Evolutionary conservation across 1,139 yeast genomes (phyloP).

Genomic region (Nakaseomyces kungkrabaensis): DNA sequence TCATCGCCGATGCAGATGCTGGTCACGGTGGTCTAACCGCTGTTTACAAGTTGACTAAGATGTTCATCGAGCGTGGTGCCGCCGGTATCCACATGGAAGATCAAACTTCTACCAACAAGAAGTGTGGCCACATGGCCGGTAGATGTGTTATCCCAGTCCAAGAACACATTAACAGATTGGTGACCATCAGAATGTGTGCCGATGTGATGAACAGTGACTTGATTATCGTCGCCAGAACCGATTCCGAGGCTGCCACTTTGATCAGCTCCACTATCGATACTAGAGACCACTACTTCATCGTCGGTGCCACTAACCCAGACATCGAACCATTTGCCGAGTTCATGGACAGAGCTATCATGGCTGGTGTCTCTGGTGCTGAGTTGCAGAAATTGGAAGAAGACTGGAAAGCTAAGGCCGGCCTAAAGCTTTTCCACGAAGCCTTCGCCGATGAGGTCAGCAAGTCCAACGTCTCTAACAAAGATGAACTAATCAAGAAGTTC

Average conservation of each 20-base stretch:
- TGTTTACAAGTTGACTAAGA: slow-evolving; percentile 85
- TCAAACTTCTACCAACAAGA: slow-evolving; percentile 97
- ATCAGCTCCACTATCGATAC: slow-evolving; percentile 88
- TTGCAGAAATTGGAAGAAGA: slow-evolving; percentile 68
- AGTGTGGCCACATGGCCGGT: slow-evolving; percentile 97
- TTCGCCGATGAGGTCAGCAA: slow-evolving; percentile 73
- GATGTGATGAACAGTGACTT: slow-evolving; percentile 85
- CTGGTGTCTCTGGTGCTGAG: slow-evolving; percentile 62
- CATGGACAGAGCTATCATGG: slow-evolving; percentile 71
- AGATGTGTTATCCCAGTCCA: slow-evolving; percentile 95
- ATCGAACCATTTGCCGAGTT: slow-evolving; percentile 64
- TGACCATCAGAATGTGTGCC: slow-evolving; percentile 91
- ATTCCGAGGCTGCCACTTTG: slow-evolving; percentile 93
- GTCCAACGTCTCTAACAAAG: slow-evolving; percentile 51
- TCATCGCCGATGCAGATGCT: slow-evolving; percentile 95
- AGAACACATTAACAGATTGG: slow-evolving; percentile 89
- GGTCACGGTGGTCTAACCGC: slow-evolving; percentile 99
- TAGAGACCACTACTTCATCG: slow-evolving; percentile 87
- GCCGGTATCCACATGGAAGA: slow-evolving; percentile 98
- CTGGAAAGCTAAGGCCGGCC: slow-evolving; percentile 78
- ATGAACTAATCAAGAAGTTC: slow-evolving; percentile 56
- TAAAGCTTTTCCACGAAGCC: slow-evolving; percentile 86
- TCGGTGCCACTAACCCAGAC: slow-evolving; percentile 84
- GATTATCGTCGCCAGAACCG: slow-evolving; percentile 88
- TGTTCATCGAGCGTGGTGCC: slow-evolving; percentile 97